Percentiles rank a stretch among this genome's conserved stretches.
phyloP scores from a whole-genome alignment of 2,329 filamentous ascomycete species.

The Tolypocladium amazonense region DNA sequence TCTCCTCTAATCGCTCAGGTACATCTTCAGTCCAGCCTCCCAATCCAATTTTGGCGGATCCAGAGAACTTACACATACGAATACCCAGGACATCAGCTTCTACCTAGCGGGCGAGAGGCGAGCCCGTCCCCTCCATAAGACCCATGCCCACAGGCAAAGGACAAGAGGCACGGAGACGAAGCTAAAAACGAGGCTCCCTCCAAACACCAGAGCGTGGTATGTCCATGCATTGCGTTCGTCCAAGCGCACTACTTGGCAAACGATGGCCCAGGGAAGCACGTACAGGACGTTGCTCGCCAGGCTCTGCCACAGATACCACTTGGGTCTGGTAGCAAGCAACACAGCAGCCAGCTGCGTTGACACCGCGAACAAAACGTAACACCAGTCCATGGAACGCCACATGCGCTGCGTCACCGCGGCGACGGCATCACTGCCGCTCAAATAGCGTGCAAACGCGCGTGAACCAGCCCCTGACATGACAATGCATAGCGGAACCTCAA shows the following conservation, averaged over 20 bases:
- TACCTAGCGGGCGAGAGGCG: not conserved
- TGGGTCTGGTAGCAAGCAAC: conserved; percentile 50
- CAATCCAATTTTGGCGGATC: no score
- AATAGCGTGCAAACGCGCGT: conserved; percentile 48
- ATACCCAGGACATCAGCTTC: no score
- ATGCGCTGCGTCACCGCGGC: conserved; percentile 53
- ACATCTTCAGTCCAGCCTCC: no score
- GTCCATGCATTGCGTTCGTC: conserved; percentile 50
- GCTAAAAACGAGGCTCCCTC: conserved; percentile 56
- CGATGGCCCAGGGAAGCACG: conserved; percentile 62
- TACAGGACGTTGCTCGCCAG: conserved; percentile 56
- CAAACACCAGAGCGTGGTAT: conserved; percentile 57
- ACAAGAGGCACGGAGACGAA: conserved; percentile 46
- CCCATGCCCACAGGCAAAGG: conserved; percentile 40
- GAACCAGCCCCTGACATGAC: conserved; percentile 50
- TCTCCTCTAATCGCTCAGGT: no score
- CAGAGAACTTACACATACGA: no score
- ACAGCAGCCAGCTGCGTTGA: conserved; percentile 56
- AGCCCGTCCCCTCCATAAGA: conserved; percentile 1
- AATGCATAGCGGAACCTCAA: conserved; percentile 54
- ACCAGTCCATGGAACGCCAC: conserved; percentile 54
- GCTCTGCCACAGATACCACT: conserved; percentile 60
- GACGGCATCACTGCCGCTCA: conserved; percentile 46
- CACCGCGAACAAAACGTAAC: conserved; percentile 59
- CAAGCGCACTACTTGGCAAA: conserved; percentile 37